Percentiles rank a stretch among this genome's conserved stretches.
These are phyloP conservation scores for Graphilbum sp. DNA, from an alignment of 2,329 filamentous ascomycete genomes.

Conservation along the genomic window DNA sequence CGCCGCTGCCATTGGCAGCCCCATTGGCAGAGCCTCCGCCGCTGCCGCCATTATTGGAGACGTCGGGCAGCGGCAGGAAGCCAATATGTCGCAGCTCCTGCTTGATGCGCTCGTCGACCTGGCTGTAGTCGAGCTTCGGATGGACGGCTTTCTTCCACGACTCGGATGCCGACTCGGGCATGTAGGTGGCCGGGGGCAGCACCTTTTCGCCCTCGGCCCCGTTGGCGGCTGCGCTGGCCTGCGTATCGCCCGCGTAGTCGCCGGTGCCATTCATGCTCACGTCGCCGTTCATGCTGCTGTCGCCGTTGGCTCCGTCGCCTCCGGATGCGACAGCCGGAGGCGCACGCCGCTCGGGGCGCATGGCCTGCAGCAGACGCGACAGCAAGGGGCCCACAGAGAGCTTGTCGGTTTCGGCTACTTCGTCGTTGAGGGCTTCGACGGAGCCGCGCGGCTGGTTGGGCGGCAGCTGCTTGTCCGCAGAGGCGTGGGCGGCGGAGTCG, in stretches of 20 bases:
- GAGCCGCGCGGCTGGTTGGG: slow-evolving; percentile 71
- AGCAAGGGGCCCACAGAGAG: slow-evolving; percentile 79
- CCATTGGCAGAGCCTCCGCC: slow-evolving; percentile 5
- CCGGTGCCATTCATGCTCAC: slow-evolving; percentile 36
- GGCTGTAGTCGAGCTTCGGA: slow-evolving; percentile 64
- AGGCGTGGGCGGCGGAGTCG: slow-evolving; percentile 40
- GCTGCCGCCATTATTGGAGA: slow-evolving; percentile 12
- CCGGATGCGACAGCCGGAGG: slow-evolving; percentile 36
- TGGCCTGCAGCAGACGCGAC: slow-evolving; percentile 60
- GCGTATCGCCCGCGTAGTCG: slow-evolving; percentile 23
- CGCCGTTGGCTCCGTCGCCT: slow-evolving; percentile 15
- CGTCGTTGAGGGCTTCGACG: slow-evolving; percentile 76
- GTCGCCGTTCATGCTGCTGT: slow-evolving; percentile 28
- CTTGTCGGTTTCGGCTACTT: slow-evolving; percentile 74
- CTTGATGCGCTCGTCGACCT: slow-evolving; percentile 81
- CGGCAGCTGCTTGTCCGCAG: slow-evolving; percentile 43
- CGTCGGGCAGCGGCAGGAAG: slow-evolving; percentile 44
- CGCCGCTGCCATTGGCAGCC: slow-evolving; percentile 1
- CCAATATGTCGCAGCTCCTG: slow-evolving; percentile 85
- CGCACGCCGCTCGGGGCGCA: slow-evolving; percentile 57
- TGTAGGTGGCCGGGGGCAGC: slow-evolving; percentile 56
- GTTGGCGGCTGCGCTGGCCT: slow-evolving; percentile 17
- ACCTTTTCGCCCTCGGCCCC: slow-evolving; percentile 20
- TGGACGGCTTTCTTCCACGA: slow-evolving; percentile 65
- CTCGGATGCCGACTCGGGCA: slow-evolving; percentile 61